Base-by-base conservation (phyloP, 306 rosid genomes). In the Bauhinia variegata region DNA sequence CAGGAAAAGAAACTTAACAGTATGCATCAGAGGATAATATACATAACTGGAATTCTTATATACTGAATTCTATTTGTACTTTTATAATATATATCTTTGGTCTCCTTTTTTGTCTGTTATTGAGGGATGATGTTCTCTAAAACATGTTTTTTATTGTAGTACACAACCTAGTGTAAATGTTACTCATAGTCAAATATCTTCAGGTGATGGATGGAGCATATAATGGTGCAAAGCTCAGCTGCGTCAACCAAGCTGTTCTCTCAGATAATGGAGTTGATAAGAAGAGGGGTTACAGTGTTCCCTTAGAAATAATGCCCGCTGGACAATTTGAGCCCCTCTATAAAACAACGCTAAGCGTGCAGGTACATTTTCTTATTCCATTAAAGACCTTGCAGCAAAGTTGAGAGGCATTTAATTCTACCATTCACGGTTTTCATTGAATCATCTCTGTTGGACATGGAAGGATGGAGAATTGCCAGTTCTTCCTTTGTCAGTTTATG, bases 401-500 rank as follows among this genome's bases (percentile, higher is more conserved):
- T 41, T 71, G 36, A 19, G 53, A 16, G 31, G 15, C 11, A 38
- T 72, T 59, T 53, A 6, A 4, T 9, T n/a, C 19, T 12, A 18
- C 50, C 4, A 47, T 23, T 12, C 23, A 49, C 58, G 38, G 54
- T 30, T 44, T 70, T 42, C 4, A 53, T 50, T 52, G 13, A 48
- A 8, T 67, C n/a, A 14, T 33, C 14, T 71, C 28, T 62, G 67
- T 55, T 70, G 72, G 63, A 86, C 67, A 55, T 70, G 72, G 63
- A 86, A 92, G 98, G 98, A 92, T 59, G 98, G 98, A 58, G 98
- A 92, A 66, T 72, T 92, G 79, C 98, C 96, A 0, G 88, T 89
- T 66, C 92, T 92, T 73, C 98, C 98, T 18, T 83, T 92, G 48
- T 92, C 96, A 44, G 98, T 89, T 23, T 92, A 87, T 32, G 96